Evolutionary conservation across 2,329 filamentous ascomycete genomes (phyloP), one percentile per base, ranked within the genome.

Genomic region (Fusarium tjaetaba): DNA sequence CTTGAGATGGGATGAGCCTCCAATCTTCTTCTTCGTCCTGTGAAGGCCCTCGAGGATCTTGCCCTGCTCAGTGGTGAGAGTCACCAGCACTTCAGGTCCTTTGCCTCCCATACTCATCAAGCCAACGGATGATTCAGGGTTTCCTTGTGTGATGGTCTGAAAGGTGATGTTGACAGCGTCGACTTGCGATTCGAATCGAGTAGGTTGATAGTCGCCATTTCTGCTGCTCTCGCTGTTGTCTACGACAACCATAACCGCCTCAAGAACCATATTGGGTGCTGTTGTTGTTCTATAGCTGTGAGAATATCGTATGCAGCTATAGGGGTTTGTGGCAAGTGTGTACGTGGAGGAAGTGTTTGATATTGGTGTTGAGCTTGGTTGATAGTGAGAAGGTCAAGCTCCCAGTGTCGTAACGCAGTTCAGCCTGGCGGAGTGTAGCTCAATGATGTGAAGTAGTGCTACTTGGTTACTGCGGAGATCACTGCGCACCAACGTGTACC

Each of bases 181-280:
- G 78, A 94, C 89, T 88, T 99, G 96, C 78, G 96, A 95, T 85
- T 98, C 95, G 88, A 95, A 99, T 84, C 96, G 91, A 76, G 95
- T 97, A 67, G 96, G 96, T 81, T 94, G 93, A 83, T 88, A 89
- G 84, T 99, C 96, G 81, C 97, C 96, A 85, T 99, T 99, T 82
- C 96, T 92, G 87, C 94, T 97, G 86, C 93, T 95, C 87, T 99
- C 96, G 87, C 95, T 98, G 89, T 98, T 99, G 89, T 99, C 96
- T 80, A 98, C 94, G 89, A 98, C 92, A 84, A 99, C 94, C 95
- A 99, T 98, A 73, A 97, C 97, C 86, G 96, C 97, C 91, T 99
- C 96, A 85, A 99, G 92, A 85, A 92, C 94, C 96, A 99, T 99
- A 81, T 88, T 95, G 91, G 83, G 85, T 83, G 83, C 79, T 74